Evolutionary conservation across 306 rosid genomes (phyloP).

Genomic region (Styphnolobium japonicum): DNA sequence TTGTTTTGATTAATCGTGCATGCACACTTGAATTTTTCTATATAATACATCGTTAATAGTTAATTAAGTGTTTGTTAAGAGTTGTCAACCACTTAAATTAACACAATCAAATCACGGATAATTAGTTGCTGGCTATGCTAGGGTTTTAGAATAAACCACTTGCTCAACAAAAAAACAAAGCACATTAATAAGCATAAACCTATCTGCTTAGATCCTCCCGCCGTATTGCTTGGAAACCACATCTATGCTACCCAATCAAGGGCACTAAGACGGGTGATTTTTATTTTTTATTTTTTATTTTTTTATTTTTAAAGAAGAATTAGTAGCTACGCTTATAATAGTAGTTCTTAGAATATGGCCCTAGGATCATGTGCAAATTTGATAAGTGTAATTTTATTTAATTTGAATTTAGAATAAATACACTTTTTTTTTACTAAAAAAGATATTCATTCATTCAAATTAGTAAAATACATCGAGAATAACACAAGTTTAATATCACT

Average conservation of each 20-base stretch:
- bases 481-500: no score
- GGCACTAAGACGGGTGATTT: background rate
- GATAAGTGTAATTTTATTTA: background rate
- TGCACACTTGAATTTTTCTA: background rate
- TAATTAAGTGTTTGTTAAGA: background rate
- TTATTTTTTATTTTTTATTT: no score
- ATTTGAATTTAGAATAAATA: no score
- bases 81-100: background rate
- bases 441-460: no score
- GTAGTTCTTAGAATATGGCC: background rate
- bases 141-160: conserved; percentile 22
- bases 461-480: no score
- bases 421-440: no score
- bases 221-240: conserved; percentile 24
- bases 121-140: conserved; percentile 21
- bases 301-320: background rate
- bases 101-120: background rate
- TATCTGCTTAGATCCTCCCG: conserved; percentile 9
- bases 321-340: background rate
- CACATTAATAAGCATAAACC: background rate
- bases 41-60: background rate
- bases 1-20: background rate
- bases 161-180: conserved; percentile 10
- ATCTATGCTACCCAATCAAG: conserved; percentile 16
- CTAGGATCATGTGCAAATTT: conserved; percentile 23